phyloP scores from a whole-genome alignment of 805 yeast species.

The Sugiyamaella lignohabitans region DNA sequence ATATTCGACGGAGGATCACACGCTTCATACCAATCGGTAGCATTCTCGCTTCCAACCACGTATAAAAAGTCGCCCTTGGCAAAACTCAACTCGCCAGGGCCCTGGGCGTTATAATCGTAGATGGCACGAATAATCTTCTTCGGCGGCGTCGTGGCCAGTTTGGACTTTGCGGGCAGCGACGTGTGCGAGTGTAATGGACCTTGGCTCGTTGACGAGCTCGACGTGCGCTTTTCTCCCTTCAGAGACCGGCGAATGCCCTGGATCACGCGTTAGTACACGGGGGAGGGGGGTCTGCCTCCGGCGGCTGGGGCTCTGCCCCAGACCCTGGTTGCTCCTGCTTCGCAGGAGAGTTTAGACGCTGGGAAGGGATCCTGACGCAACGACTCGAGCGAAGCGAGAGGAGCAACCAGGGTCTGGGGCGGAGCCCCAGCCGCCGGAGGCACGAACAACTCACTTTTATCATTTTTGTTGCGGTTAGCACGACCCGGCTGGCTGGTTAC shows the following conservation, averaged over 20 bases:
- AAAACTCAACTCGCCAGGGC: constrained; percentile 75
- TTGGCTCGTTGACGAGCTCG: constrained; percentile 15
- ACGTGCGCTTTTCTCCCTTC: constrained; percentile 29
- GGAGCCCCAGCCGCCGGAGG: too few species aligned
- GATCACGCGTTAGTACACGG: background rate
- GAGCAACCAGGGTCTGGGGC: too few species aligned
- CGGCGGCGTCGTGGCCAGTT: constrained; percentile 46
- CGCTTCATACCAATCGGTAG: constrained; percentile 74
- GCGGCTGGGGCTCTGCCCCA: too few species aligned
- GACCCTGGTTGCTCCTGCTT: too few species aligned
- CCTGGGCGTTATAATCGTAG: constrained; percentile 69
- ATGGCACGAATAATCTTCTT: constrained; percentile 79
- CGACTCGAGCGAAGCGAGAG: too few species aligned
- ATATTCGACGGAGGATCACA: constrained; percentile 73
- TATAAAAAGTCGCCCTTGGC: constrained; percentile 82
- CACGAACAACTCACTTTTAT: too few species aligned
- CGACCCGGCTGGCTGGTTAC: too few species aligned
- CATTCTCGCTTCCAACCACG: constrained; percentile 57
- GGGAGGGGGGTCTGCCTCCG: too few species aligned
- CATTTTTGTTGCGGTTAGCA: too few species aligned
- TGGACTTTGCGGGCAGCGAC: constrained; percentile 17
- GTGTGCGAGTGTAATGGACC: constrained; percentile 15
- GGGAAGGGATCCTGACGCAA: too few species aligned
- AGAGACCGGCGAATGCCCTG: constrained; percentile 32
- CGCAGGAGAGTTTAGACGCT: too few species aligned